Conservation (phyloP, 1,284 basidiomycete genomes). For the Trichosporon faecale region DNA sequence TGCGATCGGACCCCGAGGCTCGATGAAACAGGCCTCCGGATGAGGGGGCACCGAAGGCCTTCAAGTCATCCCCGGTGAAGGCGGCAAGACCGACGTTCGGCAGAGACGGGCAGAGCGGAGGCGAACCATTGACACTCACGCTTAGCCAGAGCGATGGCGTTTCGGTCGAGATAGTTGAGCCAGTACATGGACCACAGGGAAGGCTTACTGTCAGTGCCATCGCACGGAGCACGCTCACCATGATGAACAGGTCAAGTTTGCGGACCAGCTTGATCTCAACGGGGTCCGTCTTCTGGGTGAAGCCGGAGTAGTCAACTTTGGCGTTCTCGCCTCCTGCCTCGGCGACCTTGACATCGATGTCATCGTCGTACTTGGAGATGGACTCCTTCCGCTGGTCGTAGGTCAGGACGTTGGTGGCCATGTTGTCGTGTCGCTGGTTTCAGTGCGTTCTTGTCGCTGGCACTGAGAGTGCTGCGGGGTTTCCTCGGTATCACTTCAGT, state of each 20-base stretch:
- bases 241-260: conserved; percentile 31
- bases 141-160: conserved; percentile 33
- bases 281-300: conserved; percentile 30
- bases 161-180: conserved; percentile 25
- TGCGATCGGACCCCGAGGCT: background rate
- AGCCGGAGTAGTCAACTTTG: conserved; percentile 29
- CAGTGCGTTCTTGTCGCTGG: background rate
- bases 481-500: background rate
- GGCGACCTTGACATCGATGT: conserved; percentile 1
- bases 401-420: background rate
- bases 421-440: background rate
- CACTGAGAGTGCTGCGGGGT: background rate
- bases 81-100: background rate
- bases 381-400: background rate
- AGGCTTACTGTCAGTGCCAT: background rate
- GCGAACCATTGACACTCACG: conserved; percentile 4
- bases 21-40: no score
- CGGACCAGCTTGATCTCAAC: conserved; percentile 28
- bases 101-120: background rate
- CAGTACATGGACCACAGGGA: conserved; percentile 33
- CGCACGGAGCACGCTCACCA: background rate
- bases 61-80: background rate
- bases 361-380: background rate
- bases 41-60: no score
- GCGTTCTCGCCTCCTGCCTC: background rate